A percentile compares a stretch with the other conserved stretches of the same genome.
Conservation (phyloP, 805 yeast species). For the Naumovozyma castellii region DNA sequence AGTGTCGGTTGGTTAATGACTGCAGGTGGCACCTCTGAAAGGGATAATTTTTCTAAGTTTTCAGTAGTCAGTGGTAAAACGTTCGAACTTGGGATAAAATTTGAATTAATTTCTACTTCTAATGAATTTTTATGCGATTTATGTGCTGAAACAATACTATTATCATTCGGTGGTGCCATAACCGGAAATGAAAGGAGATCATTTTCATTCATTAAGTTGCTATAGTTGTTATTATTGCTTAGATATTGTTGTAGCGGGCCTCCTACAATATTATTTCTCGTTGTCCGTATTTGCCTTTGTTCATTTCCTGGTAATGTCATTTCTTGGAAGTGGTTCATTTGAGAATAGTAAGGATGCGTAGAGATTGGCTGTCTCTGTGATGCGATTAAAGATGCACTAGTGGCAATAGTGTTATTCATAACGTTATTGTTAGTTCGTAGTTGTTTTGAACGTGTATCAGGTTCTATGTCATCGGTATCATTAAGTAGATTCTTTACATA, state of each 20-base stretch:
- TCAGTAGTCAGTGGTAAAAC: conserved; percentile 25
- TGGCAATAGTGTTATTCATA: not conserved
- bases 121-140: conserved; percentile 6
- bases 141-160: not conserved
- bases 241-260: not conserved
- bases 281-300: too few species aligned
- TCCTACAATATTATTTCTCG: too few species aligned
- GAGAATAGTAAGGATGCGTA: too few species aligned
- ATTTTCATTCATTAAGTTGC: not conserved
- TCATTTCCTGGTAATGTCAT: too few species aligned
- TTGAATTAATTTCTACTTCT: conserved; percentile 26
- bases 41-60: conserved; percentile 19
- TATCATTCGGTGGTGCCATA: not conserved
- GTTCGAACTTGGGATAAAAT: conserved; percentile 13
- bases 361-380: not conserved
- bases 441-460: not conserved
- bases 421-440: not conserved
- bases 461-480: conserved; percentile 13
- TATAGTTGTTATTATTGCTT: not conserved
- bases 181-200: not conserved
- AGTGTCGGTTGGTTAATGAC: not conserved
- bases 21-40: conserved; percentile 2
- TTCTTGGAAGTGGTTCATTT: too few species aligned
- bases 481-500: conserved; percentile 24
- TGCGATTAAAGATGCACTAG: too few species aligned